phyloP scores from a whole-genome alignment of 2,329 filamentous ascomycete species.

The Pseudogymnoascus sp. region DNA sequence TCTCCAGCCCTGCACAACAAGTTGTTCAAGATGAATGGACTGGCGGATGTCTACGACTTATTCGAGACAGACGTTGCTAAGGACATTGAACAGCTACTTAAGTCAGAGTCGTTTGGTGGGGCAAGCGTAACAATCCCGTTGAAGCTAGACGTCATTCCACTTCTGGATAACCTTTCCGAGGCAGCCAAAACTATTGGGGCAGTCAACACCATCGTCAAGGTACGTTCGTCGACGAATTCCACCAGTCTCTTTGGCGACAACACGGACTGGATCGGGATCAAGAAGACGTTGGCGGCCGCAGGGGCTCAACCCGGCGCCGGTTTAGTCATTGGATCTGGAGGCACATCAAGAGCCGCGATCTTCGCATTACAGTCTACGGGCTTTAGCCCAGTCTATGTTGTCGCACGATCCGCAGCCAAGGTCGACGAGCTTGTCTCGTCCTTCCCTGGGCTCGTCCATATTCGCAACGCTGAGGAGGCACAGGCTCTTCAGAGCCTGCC shows the following conservation, averaged over 20 bases:
- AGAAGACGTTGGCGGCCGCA: conserved; percentile 52
- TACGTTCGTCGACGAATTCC: conserved; percentile 22
- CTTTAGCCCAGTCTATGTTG: conserved; percentile 78
- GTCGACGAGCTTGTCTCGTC: conserved; percentile 58
- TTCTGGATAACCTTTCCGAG: conserved; percentile 72
- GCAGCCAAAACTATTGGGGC: conserved; percentile 81
- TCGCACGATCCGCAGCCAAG: conserved; percentile 67
- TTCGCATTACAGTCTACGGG: conserved; percentile 79
- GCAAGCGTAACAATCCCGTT: conserved; percentile 93
- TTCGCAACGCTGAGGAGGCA: conserved; percentile 37
- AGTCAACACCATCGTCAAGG: conserved; percentile 83
- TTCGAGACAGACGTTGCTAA: conserved; percentile 64
- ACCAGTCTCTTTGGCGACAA: conserved; percentile 72
- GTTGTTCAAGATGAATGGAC: conserved; percentile 66
- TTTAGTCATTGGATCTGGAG: conserved; percentile 83
- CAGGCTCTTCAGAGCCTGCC: conserved; percentile 47
- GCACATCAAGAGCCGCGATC: conserved; percentile 84
- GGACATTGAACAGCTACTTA: conserved; percentile 59
- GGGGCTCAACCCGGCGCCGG: conserved; percentile 41
- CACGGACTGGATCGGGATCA: conserved; percentile 94
- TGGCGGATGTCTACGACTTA: conserved; percentile 75
- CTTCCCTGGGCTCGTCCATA: conserved; percentile 48
- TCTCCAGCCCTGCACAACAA: conserved; percentile 87
- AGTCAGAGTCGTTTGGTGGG: conserved; percentile 71
- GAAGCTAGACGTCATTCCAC: conserved; percentile 77